Evolutionary conservation across 2,329 filamentous ascomycete species (phyloP), one percentile per base, ranked within the genome.

Genomic region (Hypoxylon sp.): DNA sequence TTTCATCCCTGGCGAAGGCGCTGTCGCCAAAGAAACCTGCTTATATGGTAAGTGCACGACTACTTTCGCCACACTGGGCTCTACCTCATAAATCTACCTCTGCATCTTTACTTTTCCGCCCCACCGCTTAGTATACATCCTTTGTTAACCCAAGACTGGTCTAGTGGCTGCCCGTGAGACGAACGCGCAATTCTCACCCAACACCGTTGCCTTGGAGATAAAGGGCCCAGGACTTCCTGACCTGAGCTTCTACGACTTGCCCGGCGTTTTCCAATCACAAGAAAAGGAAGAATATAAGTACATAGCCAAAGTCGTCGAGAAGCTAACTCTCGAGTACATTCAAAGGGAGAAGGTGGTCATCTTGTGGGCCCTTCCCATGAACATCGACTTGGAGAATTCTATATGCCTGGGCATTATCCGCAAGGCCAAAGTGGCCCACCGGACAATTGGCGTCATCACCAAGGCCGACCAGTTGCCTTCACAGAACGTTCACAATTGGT

Each of bases 201-300:
- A 97, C 70, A 85, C 94, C 0, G 90, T 97, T 0, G 86, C 90
- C 0, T 82, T 97, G 0, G 87, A 93, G 57, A 93, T 97, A 28
- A 88, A 88, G 0, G 91, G 90, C 0, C 91, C 91, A 0, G 84
- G 83, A 0, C 84, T 95, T 0, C 90, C 93, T 0, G 89, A 93
- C 5, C 77, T 97, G 0, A 93, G 91, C 0, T 97, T 97, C 73
- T 95, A 93, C 66, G 94, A 97, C 67, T 84, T 97, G 0, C 94
- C 94, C 0, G 94, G 94, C 0, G 89, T 97, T 0, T 95, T 97
- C 68, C 88, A 89, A 19, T 90, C 90, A 6, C 86, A 90, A 0
- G 87, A 89, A 1, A 83, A 89, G 6, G 86, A 86, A 6, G 82
- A 87, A 2, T 89, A 94, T n/a, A 83, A 86, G 10, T 92, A 92